Base-by-base conservation (phyloP, 768 basidiomycete species). In the Phylloporus arenicola region DNA sequence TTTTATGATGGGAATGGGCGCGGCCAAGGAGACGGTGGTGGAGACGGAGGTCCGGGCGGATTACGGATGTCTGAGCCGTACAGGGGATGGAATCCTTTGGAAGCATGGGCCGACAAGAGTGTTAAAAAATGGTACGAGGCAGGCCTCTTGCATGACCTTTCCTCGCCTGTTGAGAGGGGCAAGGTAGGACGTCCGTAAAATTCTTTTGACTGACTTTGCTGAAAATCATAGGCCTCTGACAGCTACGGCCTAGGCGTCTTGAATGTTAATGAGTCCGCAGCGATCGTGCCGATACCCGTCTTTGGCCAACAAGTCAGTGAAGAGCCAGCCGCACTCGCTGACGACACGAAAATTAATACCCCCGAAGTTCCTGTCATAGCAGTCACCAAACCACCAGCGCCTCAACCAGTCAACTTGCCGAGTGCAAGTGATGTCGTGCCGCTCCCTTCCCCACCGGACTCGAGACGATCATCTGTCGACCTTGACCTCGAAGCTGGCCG, bases 81-180 rank as follows among this genome's bases (percentile, higher is more conserved):
- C 63, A 79, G 80, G 65, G 92, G 94, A 6, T 96, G 92, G 93
- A 88, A 76, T 64, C 88, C 92, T 6, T 68, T 96, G 51, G 93
- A 97, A 66, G 94, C 92, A 13, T 89, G 87, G 86, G 93, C 91
- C 43, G 94, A 96, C 70, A 77, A 78, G 57, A 92, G 92, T 69
- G 75, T 92, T 43, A 79, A 85, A 64, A 82, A 82, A 64, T 97
- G 94, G 93, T 81, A 85, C 48, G 83, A 88, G 57, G 75, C 81
- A 22, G 92, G 92, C 3, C 66, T 92, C 30, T 75, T 90, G 30
- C 67, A 80, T 25, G 80, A 81, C 45, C 49, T 69, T 33, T 64
- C 73, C 29, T 50, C 69, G 6, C 68, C 74, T 30, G 35, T 43
- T 16, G 73, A 75, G 56, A 76, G 76, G 57, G 68, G 63, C 61